phyloP scores from a whole-genome alignment of 148 eudicot genomes.

The Persicaria maculosa region DNA sequence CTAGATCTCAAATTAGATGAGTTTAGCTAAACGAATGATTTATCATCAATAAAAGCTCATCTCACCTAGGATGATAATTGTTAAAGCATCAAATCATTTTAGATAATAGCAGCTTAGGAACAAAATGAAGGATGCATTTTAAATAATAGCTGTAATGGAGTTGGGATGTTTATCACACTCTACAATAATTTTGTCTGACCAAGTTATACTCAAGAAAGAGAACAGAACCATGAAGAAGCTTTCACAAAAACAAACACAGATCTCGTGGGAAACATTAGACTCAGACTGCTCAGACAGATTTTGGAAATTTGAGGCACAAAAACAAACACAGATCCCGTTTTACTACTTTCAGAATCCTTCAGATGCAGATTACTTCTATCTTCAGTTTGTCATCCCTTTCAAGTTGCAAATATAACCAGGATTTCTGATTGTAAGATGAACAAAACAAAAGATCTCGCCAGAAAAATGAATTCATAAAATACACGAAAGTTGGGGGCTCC shows the following conservation, averaged over 20 bases:
- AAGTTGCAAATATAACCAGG: not conserved
- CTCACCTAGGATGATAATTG: not conserved
- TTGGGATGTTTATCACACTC: not conserved
- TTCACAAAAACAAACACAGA: not conserved
- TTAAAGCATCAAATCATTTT: not conserved
- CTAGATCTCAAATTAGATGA: not conserved
- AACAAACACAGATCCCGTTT: not conserved
- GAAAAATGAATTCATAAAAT: not conserved
- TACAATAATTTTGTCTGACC: not conserved
- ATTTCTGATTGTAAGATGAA: not conserved
- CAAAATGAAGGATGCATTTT: not conserved
- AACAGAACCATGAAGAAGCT: not conserved
- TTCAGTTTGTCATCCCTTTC: not conserved
- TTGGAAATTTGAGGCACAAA: not conserved
- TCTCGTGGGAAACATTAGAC: not conserved
- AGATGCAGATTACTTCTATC: no score
- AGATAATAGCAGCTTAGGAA: not conserved
- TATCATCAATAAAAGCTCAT: not conserved
- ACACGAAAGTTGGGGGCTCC: not conserved
- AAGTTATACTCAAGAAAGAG: not conserved
- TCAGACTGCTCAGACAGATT: not conserved
- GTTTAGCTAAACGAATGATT: not conserved
- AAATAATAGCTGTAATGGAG: not conserved
- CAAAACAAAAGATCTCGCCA: not conserved
- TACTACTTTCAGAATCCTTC: no score